Percentiles rank a stretch among this genome's conserved stretches.
Evolutionary conservation across 2,329 filamentous ascomycete genomes (phyloP).

Genomic region (Lecanoromycetidae sp.): DNA sequence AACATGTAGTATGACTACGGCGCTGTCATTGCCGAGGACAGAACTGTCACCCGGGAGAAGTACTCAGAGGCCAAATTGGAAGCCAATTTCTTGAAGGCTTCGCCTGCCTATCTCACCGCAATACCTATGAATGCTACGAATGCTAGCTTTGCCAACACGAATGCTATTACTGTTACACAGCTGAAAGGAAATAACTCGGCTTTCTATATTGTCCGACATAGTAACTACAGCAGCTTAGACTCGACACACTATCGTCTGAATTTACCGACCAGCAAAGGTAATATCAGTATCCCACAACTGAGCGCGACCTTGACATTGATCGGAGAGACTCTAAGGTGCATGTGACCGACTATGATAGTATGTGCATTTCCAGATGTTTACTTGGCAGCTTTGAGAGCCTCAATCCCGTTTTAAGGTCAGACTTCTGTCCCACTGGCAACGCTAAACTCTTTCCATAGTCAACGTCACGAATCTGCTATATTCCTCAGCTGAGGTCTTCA

Average conservation of each 20-base stretch:
- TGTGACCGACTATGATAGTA: slow-evolving; percentile 31
- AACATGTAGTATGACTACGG: slow-evolving; percentile 51
- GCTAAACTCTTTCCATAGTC: too few relatives aligned
- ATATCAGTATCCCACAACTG: slow-evolving; percentile 31
- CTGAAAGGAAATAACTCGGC: slow-evolving; percentile 44
- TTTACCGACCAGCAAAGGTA: slow-evolving; percentile 28
- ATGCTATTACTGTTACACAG: slow-evolving; percentile 46
- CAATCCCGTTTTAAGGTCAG: too few relatives aligned
- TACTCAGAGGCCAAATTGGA: slow-evolving; percentile 68
- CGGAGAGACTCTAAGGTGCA: slow-evolving; percentile 36
- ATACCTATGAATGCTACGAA: slow-evolving; percentile 36
- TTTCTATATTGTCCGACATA: slow-evolving; percentile 58
- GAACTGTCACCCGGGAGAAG: slow-evolving; percentile 58
- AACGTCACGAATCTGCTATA: slow-evolving; percentile 31
- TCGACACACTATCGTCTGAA: slow-evolving; percentile 52
- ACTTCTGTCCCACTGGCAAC: too few relatives aligned
- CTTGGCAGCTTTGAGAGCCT: too few relatives aligned
- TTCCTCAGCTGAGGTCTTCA: slow-evolving; percentile 34
- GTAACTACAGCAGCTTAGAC: slow-evolving; percentile 47
- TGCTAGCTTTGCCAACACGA: slow-evolving; percentile 40
- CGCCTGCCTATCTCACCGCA: slow-evolving; percentile 56
- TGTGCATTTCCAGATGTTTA: too few relatives aligned
- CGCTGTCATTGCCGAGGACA: slow-evolving; percentile 55
- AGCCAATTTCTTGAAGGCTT: slow-evolving; percentile 61
- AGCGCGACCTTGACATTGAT: slow-evolving; percentile 28